phyloP scores from a whole-genome alignment of 306 rosid species.

The Acacia melanoxylon region DNA sequence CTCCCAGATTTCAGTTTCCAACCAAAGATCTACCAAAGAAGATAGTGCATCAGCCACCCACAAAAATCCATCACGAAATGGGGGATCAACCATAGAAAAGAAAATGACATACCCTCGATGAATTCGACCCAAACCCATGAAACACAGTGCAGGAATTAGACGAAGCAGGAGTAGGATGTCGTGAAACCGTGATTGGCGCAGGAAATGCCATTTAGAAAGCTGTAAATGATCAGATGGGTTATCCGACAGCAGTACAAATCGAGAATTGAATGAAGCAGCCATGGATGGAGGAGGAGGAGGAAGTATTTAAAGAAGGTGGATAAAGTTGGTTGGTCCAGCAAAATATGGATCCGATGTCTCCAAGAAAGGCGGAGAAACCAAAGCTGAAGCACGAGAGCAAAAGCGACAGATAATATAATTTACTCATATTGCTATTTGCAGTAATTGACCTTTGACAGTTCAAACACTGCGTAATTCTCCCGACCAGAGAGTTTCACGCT shows the following conservation, averaged over 20 bases:
- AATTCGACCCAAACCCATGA: slow-evolving; percentile 24
- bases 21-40: background rate
- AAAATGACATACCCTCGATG: slow-evolving; percentile 37
- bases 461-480: background rate
- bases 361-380: slow-evolving; percentile 96
- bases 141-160: slow-evolving; percentile 21
- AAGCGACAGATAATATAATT: background rate
- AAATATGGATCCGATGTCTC: slow-evolving; percentile 45
- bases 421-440: background rate
- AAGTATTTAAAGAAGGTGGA: slow-evolving; percentile 16
- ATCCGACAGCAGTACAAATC: background rate
- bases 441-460: background rate
- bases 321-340: slow-evolving; percentile 52
- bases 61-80: slow-evolving; percentile 17
- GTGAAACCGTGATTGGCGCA: slow-evolving; percentile 45
- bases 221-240: slow-evolving; percentile 4
- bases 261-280: slow-evolving; percentile 33
- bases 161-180: slow-evolving; percentile 24
- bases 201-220: slow-evolving; percentile 68
- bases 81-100: background rate
- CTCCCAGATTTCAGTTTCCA: background rate
- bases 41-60: background rate
- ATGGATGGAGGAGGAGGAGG: slow-evolving; percentile 1
- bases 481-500: background rate
- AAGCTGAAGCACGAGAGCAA: slow-evolving; percentile 26